phyloP scores from a whole-genome alignment of 805 yeast species.

The Wickerhamomyces bovis region DNA sequence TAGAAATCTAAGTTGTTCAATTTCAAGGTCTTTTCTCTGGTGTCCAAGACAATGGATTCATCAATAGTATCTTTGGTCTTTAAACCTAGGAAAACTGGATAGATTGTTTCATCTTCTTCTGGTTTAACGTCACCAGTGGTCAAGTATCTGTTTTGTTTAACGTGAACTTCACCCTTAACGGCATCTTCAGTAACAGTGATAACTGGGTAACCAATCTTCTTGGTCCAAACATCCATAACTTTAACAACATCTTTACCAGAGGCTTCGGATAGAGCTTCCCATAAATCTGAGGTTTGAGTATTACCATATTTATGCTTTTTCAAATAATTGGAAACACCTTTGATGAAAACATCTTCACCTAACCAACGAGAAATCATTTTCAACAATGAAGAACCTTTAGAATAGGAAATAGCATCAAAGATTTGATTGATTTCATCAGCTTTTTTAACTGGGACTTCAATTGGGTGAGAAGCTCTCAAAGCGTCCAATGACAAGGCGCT shows the following conservation, averaged over 20 bases:
- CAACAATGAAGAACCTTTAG: conserved; percentile 74
- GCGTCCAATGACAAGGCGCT: conserved; percentile 71
- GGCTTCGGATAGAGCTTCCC: conserved; percentile 66
- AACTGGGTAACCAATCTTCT: conserved; percentile 73
- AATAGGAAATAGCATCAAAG: conserved; percentile 78
- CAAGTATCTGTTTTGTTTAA: conserved; percentile 70
- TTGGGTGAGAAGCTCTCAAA: conserved; percentile 78
- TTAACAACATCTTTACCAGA: conserved; percentile 66
- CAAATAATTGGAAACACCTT: conserved; percentile 74
- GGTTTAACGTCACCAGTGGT: conserved; percentile 72
- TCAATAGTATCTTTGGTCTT: conserved; percentile 55
- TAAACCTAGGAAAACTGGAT: conserved; percentile 66
- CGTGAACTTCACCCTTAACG: conserved; percentile 35
- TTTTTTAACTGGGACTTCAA: conserved; percentile 73
- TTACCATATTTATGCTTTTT: conserved; percentile 73
- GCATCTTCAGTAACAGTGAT: conserved; percentile 56
- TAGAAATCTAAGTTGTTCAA: conserved; percentile 43
- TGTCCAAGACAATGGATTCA: conserved; percentile 48
- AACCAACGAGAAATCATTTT: conserved; percentile 78
- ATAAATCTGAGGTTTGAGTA: conserved; percentile 69
- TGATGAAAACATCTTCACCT: conserved; percentile 70
- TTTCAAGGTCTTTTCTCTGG: conserved; percentile 40
- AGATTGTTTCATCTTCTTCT: conserved; percentile 63
- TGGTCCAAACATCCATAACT: conserved; percentile 79
- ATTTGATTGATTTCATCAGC: conserved; percentile 81